These are phyloP conservation scores for Clonostachys sp. DNA, from an alignment of 2,329 filamentous ascomycete species.

Conservation along the genomic window DNA sequence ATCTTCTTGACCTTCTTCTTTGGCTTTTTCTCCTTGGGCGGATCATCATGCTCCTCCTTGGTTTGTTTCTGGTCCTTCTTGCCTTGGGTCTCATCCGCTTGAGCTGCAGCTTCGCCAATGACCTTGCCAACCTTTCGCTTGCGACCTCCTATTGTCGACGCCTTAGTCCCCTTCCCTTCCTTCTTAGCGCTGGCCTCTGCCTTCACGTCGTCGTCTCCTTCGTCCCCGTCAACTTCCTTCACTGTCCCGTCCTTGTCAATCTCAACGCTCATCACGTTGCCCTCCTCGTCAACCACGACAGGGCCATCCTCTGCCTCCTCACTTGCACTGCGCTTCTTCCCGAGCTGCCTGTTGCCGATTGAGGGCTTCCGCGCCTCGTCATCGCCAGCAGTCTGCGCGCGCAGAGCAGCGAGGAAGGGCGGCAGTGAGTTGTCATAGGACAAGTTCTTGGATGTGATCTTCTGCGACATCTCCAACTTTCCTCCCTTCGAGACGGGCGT, in stretches of 20 bases:
- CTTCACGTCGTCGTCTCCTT: conserved; percentile 15
- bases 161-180: conserved; percentile 14
- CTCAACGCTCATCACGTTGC: conserved; percentile 54
- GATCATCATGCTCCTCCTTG: conserved; percentile 3
- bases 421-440: conserved; percentile 57
- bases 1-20: conserved; percentile 60
- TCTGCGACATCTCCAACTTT: conserved; percentile 37
- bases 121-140: conserved; percentile 53
- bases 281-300: conserved; percentile 68
- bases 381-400: conserved; percentile 44
- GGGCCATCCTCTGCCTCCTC: conserved; percentile 75
- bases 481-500: too few relatives aligned
- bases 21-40: conserved; percentile 20
- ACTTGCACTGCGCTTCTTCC: conserved; percentile 52
- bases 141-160: conserved; percentile 28
- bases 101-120: conserved; percentile 26
- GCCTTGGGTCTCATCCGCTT: conserved; percentile 5
- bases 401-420: conserved; percentile 55
- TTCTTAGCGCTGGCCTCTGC: conserved; percentile 22
- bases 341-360: conserved; percentile 36
- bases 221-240: conserved; percentile 17
- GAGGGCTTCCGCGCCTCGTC: conserved; percentile 46
- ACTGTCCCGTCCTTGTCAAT: conserved; percentile 37
- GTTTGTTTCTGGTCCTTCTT: conserved; percentile 12
- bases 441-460: conserved; percentile 68